A percentile compares a stretch with the other conserved stretches of the same genome.
phyloP scores from a whole-genome alignment of 1,139 yeast species.

The Candida sojae region DNA sequence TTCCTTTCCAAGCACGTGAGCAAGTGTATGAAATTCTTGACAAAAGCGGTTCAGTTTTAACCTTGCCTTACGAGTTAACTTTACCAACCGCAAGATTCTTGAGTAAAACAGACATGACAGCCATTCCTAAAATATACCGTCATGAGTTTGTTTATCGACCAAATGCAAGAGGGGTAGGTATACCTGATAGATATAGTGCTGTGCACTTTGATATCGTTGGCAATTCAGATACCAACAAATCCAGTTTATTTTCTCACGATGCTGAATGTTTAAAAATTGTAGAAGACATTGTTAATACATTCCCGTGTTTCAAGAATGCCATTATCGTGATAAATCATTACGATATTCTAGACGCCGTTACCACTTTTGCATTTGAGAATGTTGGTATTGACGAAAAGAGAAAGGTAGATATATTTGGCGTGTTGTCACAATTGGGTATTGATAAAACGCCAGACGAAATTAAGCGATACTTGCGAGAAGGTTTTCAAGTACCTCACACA shows the following conservation, averaged over 20 bases:
- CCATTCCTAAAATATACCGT: slow-evolving; percentile 64
- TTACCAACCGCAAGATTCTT: slow-evolving; percentile 84
- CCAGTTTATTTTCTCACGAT: slow-evolving; percentile 55
- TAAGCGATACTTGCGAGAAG: slow-evolving; percentile 64
- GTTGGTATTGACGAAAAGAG: slow-evolving; percentile 66
- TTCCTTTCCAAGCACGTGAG: slow-evolving; percentile 65
- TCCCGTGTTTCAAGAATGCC: slow-evolving; percentile 62
- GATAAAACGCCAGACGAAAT: slow-evolving; percentile 68
- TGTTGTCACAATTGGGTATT: slow-evolving; percentile 75
- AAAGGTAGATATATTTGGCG: slow-evolving; percentile 63
- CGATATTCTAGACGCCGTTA: slow-evolving; percentile 70
- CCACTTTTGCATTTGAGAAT: slow-evolving; percentile 69
- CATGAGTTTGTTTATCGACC: slow-evolving; percentile 85
- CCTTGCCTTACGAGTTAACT: slow-evolving; percentile 85
- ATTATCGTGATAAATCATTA: slow-evolving; percentile 76
- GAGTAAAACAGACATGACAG: slow-evolving; percentile 55
- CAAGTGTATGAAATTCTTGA: slow-evolving; percentile 81
- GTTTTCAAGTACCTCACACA: slow-evolving; percentile 76
- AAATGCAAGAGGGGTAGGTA: slow-evolving; percentile 47
- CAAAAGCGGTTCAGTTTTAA: slow-evolving; percentile 81
- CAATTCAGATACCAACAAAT: slow-evolving; percentile 25
- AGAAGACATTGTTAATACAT: slow-evolving; percentile 64
- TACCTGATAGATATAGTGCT: slow-evolving; percentile 78
- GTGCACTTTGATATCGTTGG: slow-evolving; percentile 83
- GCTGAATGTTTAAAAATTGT: slow-evolving; percentile 86